Evolutionary conservation across 1,284 basidiomycete species (phyloP).

Genomic region (Omphalotus olearius): DNA sequence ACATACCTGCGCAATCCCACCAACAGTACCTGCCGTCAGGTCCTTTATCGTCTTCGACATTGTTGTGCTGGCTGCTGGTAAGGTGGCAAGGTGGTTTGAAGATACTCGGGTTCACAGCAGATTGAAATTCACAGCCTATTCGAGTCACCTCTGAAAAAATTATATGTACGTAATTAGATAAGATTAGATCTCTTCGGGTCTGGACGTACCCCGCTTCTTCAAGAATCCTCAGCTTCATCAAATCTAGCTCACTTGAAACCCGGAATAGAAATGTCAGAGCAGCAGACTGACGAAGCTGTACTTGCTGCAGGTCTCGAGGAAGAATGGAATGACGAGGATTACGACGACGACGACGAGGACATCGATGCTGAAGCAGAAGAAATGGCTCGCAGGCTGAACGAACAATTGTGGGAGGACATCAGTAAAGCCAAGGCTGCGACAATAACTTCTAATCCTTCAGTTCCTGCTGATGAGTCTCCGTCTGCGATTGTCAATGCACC

Average conservation of each 20-base stretch:
- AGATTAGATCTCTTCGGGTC: too few species aligned
- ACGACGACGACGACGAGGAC: conserved; percentile 10
- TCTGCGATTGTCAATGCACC: too few species aligned
- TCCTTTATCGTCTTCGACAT: conserved; percentile 60
- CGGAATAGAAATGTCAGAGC: too few species aligned
- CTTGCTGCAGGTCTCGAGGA: conserved; percentile 2
- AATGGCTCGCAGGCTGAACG: conserved; percentile 9
- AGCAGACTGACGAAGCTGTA: background rate
- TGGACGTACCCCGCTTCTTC: too few species aligned
- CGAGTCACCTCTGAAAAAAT: too few species aligned
- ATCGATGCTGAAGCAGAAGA: conserved; percentile 12
- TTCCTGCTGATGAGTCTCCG: conserved; percentile 7
- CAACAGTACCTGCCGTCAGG: conserved; percentile 79
- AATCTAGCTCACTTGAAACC: too few species aligned
- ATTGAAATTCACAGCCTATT: too few species aligned
- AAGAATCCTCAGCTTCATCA: too few species aligned
- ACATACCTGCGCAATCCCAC: conserved; percentile 83
- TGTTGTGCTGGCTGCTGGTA: conserved; percentile 3
- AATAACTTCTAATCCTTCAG: conserved; percentile 1
- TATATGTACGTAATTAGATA: too few species aligned
- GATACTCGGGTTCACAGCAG: too few species aligned
- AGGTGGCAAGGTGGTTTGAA: background rate
- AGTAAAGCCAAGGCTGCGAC: conserved; percentile 15
- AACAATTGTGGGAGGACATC: conserved; percentile 19
- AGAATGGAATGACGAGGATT: conserved; percentile 15